Base-by-base conservation (phyloP, 176 grass and related monocot species). In the Alloteropsis semialata region DNA sequence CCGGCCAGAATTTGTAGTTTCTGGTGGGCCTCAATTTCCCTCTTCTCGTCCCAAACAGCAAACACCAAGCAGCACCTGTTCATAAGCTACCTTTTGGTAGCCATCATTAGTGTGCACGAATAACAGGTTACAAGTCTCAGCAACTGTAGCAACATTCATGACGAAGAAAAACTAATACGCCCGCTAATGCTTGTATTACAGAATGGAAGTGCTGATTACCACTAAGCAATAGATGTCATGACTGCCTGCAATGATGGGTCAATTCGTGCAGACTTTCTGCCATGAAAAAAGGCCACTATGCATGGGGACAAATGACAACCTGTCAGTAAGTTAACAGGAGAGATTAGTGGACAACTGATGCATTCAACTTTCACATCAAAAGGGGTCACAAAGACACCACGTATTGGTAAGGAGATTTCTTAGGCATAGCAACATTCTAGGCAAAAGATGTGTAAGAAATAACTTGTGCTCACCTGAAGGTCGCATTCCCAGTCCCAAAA, bases 201-300 rank as follows among this genome's bases (percentile, higher is more conserved):
- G 8, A 41, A 88, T 78, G 76, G n/a, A 81, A 78, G 59, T 60
- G 10, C 30, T 69, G 43, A 87, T 76, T 56, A 45, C 7, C 60
- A 92, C 95, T 83, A 63, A 98, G 92, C 96, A 90, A 95, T 91
- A 62, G 92, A 91, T 84, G 82, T 79, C 71, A 98, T 80, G 77
- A 70, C 82, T 58, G 86, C 84, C 42, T 98, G 81, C 77, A 98
- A 72, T 46, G 86, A 89, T 69, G 71, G 79, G 87, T 89, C 81
- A 34, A 86, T 68, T 75, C 88, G 74, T 48, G 63, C 43, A 4
- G 74, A 82, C 34, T 84, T 98, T 80, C 33, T 78, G 3, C 82
- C 85, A 77, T 79, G 86, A 91, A 93, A 84, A 88, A 86, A 91
- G 30, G 41, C 79, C 44, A 93, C 78, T 39, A 98, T 53, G n/a